A percentile compares a stretch with the other conserved stretches of the same genome.
These are phyloP conservation scores for Soucietia sequanensis DNA, from an alignment of 805 yeast genomes.

Conservation along the genomic window DNA sequence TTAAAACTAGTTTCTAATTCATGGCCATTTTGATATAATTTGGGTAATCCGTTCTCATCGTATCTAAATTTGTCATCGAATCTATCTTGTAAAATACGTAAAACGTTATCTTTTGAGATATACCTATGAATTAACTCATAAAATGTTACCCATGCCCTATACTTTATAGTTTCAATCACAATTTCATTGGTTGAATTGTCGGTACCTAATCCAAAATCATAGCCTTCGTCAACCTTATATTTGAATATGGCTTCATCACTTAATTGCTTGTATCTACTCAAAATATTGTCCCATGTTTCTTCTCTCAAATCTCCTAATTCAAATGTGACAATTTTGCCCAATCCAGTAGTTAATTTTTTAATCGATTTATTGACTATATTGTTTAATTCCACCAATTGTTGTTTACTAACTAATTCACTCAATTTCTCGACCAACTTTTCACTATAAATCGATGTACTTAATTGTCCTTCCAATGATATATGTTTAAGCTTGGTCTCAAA, in stretches of 20 bases:
- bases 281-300: constrained; percentile 61
- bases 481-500: constrained; percentile 12
- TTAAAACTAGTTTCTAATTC: constrained; percentile 70
- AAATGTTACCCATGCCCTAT: constrained; percentile 65
- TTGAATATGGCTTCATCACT: constrained; percentile 7
- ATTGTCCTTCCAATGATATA: constrained; percentile 29
- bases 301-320: constrained; percentile 49
- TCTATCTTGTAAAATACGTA: constrained; percentile 65
- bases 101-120: constrained; percentile 63
- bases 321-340: constrained; percentile 52
- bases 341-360: constrained; percentile 44
- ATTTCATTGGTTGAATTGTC: constrained; percentile 37
- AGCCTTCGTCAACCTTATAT: constrained; percentile 20
- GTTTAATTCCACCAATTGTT: constrained; percentile 34
- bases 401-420: constrained; percentile 36
- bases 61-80: constrained; percentile 84
- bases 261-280: constrained; percentile 38
- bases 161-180: constrained; percentile 44
- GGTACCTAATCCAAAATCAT: constrained; percentile 70
- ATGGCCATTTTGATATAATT: constrained; percentile 68
- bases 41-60: constrained; percentile 79
- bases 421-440: constrained; percentile 33
- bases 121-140: constrained; percentile 58
- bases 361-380: constrained; percentile 33
- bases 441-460: constrained; percentile 20